phyloP scores from a whole-genome alignment of 1,284 basidiomycete genomes.

The Sporisorium graminicola region DNA sequence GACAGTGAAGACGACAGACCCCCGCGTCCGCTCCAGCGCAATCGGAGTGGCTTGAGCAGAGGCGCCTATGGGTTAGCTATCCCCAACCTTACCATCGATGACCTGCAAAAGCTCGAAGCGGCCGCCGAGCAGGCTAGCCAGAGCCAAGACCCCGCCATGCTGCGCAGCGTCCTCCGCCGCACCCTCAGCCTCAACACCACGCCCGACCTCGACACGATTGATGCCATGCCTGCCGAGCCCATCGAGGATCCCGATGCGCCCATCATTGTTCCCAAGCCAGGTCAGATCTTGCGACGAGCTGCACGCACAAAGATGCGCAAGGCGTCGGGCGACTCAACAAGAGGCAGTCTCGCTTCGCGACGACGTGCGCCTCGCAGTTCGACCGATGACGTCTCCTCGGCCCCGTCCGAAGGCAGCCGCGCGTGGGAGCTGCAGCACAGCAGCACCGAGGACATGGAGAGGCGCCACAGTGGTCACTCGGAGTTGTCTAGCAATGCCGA shows the following conservation, averaged over 20 bases:
- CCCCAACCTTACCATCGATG: constrained; percentile 84
- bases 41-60: constrained; percentile 37
- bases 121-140: constrained; percentile 82
- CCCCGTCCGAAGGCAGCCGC: constrained; percentile 32
- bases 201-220: constrained; percentile 37
- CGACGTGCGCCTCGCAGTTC: constrained; percentile 28
- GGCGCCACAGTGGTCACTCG: constrained; percentile 53
- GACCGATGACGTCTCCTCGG: constrained; percentile 20
- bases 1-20: constrained; percentile 74
- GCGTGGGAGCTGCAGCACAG: constrained; percentile 43
- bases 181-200: constrained; percentile 81
- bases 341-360: constrained; percentile 39
- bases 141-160: constrained; percentile 84
- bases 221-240: constrained; percentile 38
- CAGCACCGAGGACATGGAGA: constrained; percentile 44
- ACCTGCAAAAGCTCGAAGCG: constrained; percentile 91
- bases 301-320: constrained; percentile 96
- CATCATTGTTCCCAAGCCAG: constrained; percentile 87
- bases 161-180: constrained; percentile 84
- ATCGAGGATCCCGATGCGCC: constrained; percentile 86
- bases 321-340: constrained; percentile 80
- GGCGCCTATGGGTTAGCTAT: constrained; percentile 28
- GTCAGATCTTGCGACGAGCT: constrained; percentile 87
- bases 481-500: constrained; percentile 50
- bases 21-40: constrained; percentile 38